Conservation (phyloP, 306 rosid species). For the Inga laurina region DNA sequence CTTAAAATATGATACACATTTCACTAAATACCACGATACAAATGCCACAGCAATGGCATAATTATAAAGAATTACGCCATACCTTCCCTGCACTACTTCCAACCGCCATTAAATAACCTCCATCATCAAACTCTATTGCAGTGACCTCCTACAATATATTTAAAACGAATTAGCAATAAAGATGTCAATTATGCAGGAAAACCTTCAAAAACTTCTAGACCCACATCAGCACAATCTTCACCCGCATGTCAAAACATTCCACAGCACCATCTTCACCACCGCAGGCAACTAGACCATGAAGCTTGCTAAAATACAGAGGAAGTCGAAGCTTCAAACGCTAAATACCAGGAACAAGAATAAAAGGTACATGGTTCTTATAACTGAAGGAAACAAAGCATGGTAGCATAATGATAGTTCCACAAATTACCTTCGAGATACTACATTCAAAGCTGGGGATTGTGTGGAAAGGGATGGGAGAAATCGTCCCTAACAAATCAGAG, state of each 20-base stretch:
- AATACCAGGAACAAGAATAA: conserved; percentile 22
- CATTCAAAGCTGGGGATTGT: conserved; percentile 86
- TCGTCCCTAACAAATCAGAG: conserved; percentile 63
- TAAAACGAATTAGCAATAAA: conserved; percentile 12
- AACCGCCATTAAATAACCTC: conserved; percentile 84
- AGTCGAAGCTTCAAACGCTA: conserved; percentile 29
- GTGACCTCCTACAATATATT: conserved; percentile 78
- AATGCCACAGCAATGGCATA: not conserved
- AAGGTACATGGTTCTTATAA: conserved; percentile 24
- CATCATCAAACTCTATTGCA: conserved; percentile 81
- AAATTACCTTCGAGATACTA: conserved; percentile 78
- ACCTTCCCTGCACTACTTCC: conserved; percentile 98
- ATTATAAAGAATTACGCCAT: conserved; percentile 20
- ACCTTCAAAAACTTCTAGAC: conserved; percentile 6
- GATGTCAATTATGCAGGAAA: conserved; percentile 11
- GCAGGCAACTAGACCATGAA: conserved; percentile 91
- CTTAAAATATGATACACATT: not conserved
- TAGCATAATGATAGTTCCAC: conserved; percentile 32
- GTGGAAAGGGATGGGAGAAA: conserved; percentile 82
- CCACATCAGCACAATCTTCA: conserved; percentile 28
- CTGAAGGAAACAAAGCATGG: conserved; percentile 30
- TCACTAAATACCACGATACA: not conserved
- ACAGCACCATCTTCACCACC: conserved; percentile 97
- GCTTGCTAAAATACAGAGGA: conserved; percentile 61
- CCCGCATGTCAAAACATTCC: conserved; percentile 88